Evolutionary conservation across 2,329 filamentous ascomycete species (phyloP).

Genomic region (Ascocoryne sarcoides): DNA sequence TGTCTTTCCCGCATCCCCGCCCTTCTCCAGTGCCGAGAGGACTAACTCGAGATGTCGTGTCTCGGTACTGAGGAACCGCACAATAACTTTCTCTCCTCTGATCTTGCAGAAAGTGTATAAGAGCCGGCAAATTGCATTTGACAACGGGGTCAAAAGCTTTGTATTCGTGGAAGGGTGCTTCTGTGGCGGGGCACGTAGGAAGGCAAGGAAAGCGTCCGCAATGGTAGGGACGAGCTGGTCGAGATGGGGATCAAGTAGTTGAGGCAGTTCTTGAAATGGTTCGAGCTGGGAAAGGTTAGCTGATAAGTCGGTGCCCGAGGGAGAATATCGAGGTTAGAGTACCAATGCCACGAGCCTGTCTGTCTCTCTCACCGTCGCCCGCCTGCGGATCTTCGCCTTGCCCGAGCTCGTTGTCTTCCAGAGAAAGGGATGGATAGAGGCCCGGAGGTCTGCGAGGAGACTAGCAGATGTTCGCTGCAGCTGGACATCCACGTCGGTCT

Average conservation of each 20-base stretch:
- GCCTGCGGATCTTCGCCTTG: conserved; percentile 35
- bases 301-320: background rate
- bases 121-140: conserved; percentile 63
- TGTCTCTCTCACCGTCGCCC: conserved; percentile 42
- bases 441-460: conserved; percentile 49
- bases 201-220: conserved; percentile 66
- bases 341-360: conserved; percentile 40
- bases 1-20: background rate
- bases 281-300: conserved; percentile 45
- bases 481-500: conserved; percentile 52
- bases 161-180: conserved; percentile 29
- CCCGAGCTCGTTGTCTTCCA: conserved; percentile 41
- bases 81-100: conserved; percentile 84
- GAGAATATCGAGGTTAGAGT: background rate
- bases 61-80: conserved; percentile 85
- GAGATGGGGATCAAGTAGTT: conserved; percentile 80
- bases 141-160: conserved; percentile 26
- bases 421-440: conserved; percentile 42
- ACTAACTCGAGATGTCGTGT: conserved; percentile 76
- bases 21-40: conserved; percentile 61
- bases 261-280: conserved; percentile 89
- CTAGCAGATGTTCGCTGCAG: conserved; percentile 52
- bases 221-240: conserved; percentile 66
- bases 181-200: conserved; percentile 41
- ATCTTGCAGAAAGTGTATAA: conserved; percentile 93